These are phyloP conservation scores for Beta corolliflora DNA, from an alignment of 179 eudicot genomes.

Conservation along the genomic window DNA sequence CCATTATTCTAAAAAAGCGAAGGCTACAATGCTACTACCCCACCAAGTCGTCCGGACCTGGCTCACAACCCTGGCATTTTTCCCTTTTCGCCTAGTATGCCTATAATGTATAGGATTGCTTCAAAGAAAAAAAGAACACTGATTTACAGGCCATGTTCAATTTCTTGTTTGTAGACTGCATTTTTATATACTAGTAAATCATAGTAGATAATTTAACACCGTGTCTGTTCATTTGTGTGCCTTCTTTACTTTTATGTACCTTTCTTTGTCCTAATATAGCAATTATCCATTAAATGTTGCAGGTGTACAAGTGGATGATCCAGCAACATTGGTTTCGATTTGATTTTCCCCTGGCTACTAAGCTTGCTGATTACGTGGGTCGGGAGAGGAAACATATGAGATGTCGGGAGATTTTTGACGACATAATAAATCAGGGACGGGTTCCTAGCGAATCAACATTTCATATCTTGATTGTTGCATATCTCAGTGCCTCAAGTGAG, in stretches of 20 bases:
- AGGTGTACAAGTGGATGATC: constrained; percentile 98
- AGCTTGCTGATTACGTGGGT: constrained; percentile 89
- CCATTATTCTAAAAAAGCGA: neutral
- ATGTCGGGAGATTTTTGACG: constrained; percentile 82
- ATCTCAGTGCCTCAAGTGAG: constrained; percentile 65
- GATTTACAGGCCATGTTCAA: neutral
- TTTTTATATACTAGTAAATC: neutral
- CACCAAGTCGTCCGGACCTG: neutral
- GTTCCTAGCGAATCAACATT: constrained; percentile 93
- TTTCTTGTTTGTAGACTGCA: neutral
- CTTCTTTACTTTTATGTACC: neutral
- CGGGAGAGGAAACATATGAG: constrained; percentile 68
- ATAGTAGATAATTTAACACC: neutral
- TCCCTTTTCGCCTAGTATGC: neutral
- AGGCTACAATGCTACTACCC: neutral
- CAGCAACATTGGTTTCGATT: constrained; percentile 87
- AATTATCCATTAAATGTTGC: constrained; percentile 6
- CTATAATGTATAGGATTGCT: neutral
- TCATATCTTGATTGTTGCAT: constrained; percentile 74
- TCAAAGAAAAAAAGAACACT: neutral
- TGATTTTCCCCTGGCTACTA: constrained; percentile 91
- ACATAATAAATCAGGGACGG: constrained; percentile 79
- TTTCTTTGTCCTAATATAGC: too few species aligned
- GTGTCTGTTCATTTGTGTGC: neutral
- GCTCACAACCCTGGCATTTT: neutral